A percentile compares a stretch with the other conserved stretches of the same genome.
These are phyloP conservation scores for Fusarium sp. DNA, from an alignment of 2,329 filamentous ascomycete species.

Conservation along the genomic window DNA sequence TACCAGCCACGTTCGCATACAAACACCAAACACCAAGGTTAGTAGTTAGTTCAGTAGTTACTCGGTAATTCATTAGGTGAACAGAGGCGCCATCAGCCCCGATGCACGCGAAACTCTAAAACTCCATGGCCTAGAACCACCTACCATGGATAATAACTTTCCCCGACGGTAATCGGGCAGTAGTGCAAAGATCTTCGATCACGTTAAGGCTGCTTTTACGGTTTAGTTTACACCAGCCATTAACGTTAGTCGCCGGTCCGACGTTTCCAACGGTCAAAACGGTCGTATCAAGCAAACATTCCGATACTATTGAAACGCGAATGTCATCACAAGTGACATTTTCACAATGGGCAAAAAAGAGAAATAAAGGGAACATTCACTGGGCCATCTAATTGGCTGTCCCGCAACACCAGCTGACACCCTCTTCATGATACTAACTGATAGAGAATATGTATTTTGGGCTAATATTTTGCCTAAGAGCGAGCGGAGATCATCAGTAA, in stretches of 20 bases:
- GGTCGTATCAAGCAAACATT: conserved; percentile 8
- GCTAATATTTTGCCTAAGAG: neutral
- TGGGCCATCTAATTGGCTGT: neutral
- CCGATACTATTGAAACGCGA: conserved; percentile 21
- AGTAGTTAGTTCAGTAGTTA: too few species aligned
- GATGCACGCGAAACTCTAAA: neutral
- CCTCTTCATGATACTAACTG: neutral
- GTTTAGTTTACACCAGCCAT: neutral
- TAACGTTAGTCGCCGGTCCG: conserved; percentile 16
- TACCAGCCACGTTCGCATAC: too few species aligned
- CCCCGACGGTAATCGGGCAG: neutral
- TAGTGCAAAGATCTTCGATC: neutral
- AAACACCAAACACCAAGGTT: too few species aligned
- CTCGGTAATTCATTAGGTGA: too few species aligned
- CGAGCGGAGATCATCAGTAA: neutral
- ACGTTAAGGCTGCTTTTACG: conserved; percentile 4
- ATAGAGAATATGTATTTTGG: neutral
- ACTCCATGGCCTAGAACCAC: neutral
- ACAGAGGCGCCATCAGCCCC: neutral
- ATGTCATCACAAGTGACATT: neutral
- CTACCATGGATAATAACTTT: neutral
- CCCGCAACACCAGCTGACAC: neutral
- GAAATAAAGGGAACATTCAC: neutral
- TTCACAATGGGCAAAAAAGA: neutral
- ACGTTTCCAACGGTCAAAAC: conserved; percentile 18